Evolutionary conservation across 1,139 yeast species (phyloP).

Genomic region (Magnusiomyces paraingens): DNA sequence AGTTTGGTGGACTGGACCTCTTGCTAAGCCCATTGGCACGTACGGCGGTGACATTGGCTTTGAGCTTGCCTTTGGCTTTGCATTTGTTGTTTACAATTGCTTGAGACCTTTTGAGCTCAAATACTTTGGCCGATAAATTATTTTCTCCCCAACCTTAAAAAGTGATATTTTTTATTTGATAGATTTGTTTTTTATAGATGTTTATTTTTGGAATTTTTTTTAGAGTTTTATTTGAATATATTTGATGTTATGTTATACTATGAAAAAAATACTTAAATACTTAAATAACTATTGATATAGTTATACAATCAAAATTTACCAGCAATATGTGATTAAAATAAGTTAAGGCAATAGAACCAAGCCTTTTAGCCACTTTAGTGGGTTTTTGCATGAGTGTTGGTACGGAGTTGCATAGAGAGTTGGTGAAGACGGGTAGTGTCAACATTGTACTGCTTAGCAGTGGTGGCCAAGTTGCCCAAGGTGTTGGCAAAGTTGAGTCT

Average conservation of each 20-base stretch:
- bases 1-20: slow-evolving; percentile 70
- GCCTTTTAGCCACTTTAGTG: no score
- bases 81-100: slow-evolving; percentile 56
- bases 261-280: no score
- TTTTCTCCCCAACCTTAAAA: no score
- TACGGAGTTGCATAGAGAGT: slow-evolving; percentile 12
- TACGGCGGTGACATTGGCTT: slow-evolving; percentile 85
- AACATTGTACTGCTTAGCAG: slow-evolving; percentile 19
- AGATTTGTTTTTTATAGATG: no score
- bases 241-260: no score
- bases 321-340: no score
- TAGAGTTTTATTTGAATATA: no score
- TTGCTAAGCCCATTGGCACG: slow-evolving; percentile 56
- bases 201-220: no score
- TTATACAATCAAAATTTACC: no score
- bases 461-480: slow-evolving; percentile 13
- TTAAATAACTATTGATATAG: no score
- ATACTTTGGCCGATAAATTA: slow-evolving; percentile 19
- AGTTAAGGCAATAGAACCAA: no score
- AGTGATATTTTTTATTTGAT: no score
- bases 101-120: slow-evolving; percentile 57
- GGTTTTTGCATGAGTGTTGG: not conserved
- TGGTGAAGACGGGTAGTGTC: slow-evolving; percentile 16
- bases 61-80: slow-evolving; percentile 65
- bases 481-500: slow-evolving; percentile 15